Conservation (phyloP, 108 stramenopile genomes). For the Mediolabrus comicus region DNA sequence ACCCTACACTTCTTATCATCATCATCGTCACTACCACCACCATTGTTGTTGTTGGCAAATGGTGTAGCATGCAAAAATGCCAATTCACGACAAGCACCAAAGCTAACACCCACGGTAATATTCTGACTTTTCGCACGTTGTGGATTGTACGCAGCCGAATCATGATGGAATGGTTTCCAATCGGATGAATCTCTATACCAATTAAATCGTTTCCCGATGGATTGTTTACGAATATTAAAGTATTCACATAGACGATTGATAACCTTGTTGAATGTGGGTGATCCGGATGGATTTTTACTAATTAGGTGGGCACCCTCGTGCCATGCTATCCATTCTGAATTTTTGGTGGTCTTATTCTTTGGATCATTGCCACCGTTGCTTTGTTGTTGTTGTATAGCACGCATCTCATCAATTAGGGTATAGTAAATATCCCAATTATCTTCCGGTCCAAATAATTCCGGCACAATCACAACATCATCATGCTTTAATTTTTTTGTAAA, state of each 20-base stretch:
- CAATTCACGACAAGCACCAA: constrained; percentile 79
- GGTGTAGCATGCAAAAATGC: constrained; percentile 69
- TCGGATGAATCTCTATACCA: constrained; percentile 84
- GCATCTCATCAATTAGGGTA: constrained; percentile 76
- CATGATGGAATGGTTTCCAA: constrained; percentile 94
- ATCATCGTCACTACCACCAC: not conserved
- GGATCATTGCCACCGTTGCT: too few relatives aligned
- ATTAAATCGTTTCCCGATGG: constrained; percentile 75
- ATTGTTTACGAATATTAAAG: constrained; percentile 57
- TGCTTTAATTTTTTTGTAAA: constrained; percentile 60
- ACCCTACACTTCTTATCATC: constrained; percentile 51
- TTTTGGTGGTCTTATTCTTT: constrained; percentile 17
- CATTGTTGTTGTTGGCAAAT: constrained; percentile 4
- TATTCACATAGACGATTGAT: constrained; percentile 68
- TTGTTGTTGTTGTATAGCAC: constrained; percentile 42
- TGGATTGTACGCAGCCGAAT: constrained; percentile 87
- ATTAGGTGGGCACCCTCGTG: constrained; percentile 88
- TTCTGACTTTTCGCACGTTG: constrained; percentile 79
- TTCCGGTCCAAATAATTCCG: constrained; percentile 77
- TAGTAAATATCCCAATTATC: constrained; percentile 80
- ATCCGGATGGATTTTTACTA: constrained; percentile 63
- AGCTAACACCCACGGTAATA: constrained; percentile 82
- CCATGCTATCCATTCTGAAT: constrained; percentile 75
- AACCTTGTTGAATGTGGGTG: constrained; percentile 62
- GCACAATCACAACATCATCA: constrained; percentile 88